Conservation (phyloP, 305 asterid species). For the Salvia sclarea region DNA sequence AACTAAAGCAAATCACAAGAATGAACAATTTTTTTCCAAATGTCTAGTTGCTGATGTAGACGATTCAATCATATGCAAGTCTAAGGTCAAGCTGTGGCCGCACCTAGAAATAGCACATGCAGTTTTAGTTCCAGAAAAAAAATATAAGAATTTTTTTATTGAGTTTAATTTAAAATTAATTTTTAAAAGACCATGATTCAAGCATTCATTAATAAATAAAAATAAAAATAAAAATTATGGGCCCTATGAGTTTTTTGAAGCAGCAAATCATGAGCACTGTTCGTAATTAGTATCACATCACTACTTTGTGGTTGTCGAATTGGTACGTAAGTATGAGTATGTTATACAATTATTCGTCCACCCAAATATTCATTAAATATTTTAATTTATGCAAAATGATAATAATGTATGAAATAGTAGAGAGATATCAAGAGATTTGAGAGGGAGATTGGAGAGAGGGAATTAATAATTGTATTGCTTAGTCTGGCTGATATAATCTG, state of each 20-base stretch:
- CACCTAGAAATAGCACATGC: too few species aligned
- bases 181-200: not conserved
- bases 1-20: not conserved
- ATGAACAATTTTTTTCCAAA: too few species aligned
- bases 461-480: not conserved
- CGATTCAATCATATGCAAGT: not conserved
- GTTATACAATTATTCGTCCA: constrained; percentile 16
- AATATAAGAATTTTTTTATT: too few species aligned
- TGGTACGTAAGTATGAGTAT: constrained; percentile 26
- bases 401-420: too few species aligned
- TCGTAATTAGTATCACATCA: constrained; percentile 15
- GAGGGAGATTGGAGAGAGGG: not conserved
- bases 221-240: not conserved
- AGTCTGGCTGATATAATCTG: not conserved
- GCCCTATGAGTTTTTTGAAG: constrained; percentile 12
- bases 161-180: not conserved
- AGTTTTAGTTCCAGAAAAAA: too few species aligned
- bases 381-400: not conserved
- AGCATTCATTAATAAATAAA: too few species aligned
- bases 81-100: not conserved
- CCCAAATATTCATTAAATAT: not conserved
- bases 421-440: not conserved
- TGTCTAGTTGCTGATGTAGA: not conserved
- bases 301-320: constrained; percentile 35
- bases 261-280: constrained; percentile 29